phyloP scores from a whole-genome alignment of 169 alveolate genomes.

The Plasmodium gonderi region DNA sequence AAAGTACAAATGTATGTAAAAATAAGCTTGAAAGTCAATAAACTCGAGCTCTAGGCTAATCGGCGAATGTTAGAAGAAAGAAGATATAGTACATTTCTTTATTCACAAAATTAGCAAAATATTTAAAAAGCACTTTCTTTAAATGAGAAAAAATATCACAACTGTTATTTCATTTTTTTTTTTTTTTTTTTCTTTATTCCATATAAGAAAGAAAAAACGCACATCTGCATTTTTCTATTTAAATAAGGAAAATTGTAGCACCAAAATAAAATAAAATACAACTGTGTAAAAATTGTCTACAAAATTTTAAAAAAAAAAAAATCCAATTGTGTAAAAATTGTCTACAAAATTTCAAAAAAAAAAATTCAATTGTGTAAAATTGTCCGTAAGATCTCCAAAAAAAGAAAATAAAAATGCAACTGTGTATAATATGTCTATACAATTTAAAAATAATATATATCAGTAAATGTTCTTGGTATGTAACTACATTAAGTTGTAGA shows the following conservation, averaged over 20 bases:
- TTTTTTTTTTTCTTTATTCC: not conserved
- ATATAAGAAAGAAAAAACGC: not conserved
- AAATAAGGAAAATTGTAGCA: not conserved
- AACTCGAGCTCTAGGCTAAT: not conserved
- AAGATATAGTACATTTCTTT: not conserved
- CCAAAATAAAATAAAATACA: not conserved
- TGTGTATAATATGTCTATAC: not conserved
- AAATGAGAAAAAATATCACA: not conserved
- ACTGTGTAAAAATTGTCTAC: slow-evolving; percentile 5
- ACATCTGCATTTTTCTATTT: not conserved
- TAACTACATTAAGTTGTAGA: slow-evolving; percentile 14
- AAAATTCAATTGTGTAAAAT: no score
- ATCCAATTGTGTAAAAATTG: not conserved
- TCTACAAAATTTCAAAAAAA: not conserved
- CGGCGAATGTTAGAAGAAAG: not conserved
- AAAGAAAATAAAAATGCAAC: not conserved
- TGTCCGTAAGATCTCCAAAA: no score
- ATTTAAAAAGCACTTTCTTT: not conserved
- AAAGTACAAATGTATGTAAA: not conserved
- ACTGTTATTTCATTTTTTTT: not conserved
- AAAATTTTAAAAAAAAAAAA: not conserved
- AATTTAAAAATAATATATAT: no score
- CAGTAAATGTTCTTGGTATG: not conserved
- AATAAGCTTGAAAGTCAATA: not conserved
- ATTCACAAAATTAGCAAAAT: not conserved